A percentile compares a stretch with the other conserved stretches of the same genome.
Conservation (phyloP, 495 filamentous ascomycete species). For the Lepidopterella palustris region DNA sequence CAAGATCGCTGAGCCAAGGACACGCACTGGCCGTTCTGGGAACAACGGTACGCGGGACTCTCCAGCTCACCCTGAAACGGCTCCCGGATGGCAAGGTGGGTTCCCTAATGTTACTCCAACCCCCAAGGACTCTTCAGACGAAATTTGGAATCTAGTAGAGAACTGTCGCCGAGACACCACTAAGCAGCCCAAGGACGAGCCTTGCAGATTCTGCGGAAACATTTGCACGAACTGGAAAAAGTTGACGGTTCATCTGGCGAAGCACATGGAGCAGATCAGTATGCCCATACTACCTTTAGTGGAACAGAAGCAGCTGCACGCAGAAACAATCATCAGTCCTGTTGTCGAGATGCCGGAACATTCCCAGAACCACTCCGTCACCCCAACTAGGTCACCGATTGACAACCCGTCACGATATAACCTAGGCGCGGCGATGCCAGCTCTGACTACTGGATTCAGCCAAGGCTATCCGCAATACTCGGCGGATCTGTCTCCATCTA, state of each 20-base stretch:
- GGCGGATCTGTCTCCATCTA: slow-evolving; percentile 5
- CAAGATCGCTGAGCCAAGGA: slow-evolving; percentile 73
- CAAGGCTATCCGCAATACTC: slow-evolving; percentile 19
- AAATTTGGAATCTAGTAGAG: slow-evolving; percentile 73
- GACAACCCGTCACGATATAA: slow-evolving; percentile 29
- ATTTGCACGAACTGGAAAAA: slow-evolving; percentile 85
- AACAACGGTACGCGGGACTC: slow-evolving; percentile 38
- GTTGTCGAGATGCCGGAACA: slow-evolving; percentile 24
- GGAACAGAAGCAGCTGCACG: slow-evolving; percentile 30
- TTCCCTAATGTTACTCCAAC: slow-evolving; percentile 41
- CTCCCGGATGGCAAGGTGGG: slow-evolving; percentile 25
- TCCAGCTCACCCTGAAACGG: slow-evolving; percentile 3
- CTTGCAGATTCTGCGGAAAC: slow-evolving; percentile 86
- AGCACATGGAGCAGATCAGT: slow-evolving; percentile 92
- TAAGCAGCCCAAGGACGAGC: slow-evolving; percentile 64
- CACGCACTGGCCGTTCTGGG: slow-evolving; percentile 24
- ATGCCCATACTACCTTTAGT: slow-evolving; percentile 77
- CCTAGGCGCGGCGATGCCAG: slow-evolving; percentile 5
- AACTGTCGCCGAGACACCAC: slow-evolving; percentile 65
- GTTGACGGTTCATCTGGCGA: slow-evolving; percentile 87
- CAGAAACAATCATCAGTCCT: slow-evolving; percentile 27
- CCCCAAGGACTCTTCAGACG: slow-evolving; percentile 45
- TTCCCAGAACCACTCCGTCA: slow-evolving; percentile 16
- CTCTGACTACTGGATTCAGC: slow-evolving; percentile 18
- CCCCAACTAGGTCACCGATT: slow-evolving; percentile 16